Conservation (phyloP, 2,329 filamentous ascomycete species). For the Aspergillus fumigatus region DNA sequence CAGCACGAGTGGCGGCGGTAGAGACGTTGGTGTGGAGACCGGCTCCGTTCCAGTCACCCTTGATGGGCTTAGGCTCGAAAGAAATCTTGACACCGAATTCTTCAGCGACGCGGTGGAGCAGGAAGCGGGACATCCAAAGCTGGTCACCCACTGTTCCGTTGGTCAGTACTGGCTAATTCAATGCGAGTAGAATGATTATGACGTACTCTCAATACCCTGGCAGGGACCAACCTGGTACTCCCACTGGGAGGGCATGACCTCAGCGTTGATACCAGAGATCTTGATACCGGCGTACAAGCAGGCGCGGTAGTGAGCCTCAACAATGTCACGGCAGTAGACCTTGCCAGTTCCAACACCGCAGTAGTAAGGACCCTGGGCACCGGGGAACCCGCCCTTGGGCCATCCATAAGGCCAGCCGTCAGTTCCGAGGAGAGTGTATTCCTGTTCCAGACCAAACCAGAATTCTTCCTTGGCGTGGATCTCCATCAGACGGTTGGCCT, state of each 20-base stretch:
- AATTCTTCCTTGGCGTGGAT: slow-evolving; percentile 75
- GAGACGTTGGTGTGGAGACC: slow-evolving; percentile 94
- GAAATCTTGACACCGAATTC: slow-evolving; percentile 96
- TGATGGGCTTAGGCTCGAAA: slow-evolving; percentile 91
- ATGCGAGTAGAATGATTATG: neutral
- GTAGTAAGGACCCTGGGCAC: slow-evolving; percentile 93
- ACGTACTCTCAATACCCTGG: slow-evolving; percentile 73
- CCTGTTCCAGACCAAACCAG: slow-evolving; percentile 98
- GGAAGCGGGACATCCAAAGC: slow-evolving; percentile 88
- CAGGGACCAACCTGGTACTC: slow-evolving; percentile 96
- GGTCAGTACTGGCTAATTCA: slow-evolving; percentile 19
- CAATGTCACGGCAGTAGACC: slow-evolving; percentile 96
- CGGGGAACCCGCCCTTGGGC: slow-evolving; percentile 82
- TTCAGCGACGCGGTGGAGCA: slow-evolving; percentile 86
- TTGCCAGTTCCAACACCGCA: slow-evolving; percentile 96
- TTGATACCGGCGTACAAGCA: slow-evolving; percentile 85
- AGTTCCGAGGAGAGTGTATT: slow-evolving; percentile 88
- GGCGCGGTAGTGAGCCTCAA: slow-evolving; percentile 89
- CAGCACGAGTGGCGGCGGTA: slow-evolving; percentile 78
- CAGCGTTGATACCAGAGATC: slow-evolving; percentile 97
- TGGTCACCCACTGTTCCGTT: slow-evolving; percentile 73
- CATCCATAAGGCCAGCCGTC: slow-evolving; percentile 89
- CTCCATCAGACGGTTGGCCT: slow-evolving; percentile 85
- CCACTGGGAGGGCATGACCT: slow-evolving; percentile 98
- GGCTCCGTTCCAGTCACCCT: slow-evolving; percentile 95